Evolutionary conservation across 2,329 filamentous ascomycete species (phyloP), one percentile per base, ranked within the genome.

Genomic region (Golovinomyces cichoracearum): DNA sequence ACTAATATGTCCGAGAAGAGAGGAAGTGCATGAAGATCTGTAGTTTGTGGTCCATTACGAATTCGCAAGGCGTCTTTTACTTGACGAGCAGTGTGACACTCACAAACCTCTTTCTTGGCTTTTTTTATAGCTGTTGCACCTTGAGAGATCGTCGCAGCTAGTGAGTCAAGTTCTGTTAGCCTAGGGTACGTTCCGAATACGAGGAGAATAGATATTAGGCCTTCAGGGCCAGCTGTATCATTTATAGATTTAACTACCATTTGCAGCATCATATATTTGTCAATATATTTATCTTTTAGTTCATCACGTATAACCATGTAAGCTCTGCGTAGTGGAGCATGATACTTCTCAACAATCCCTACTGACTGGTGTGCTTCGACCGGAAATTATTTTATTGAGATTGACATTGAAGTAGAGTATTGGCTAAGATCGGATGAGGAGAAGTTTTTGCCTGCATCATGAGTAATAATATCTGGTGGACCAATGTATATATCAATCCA

Each of bases 401-500:
- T 37, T 9, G 33, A 37, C 33, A 37, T 37, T 5, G 33, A 37
- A 37, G 33, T 15, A 37, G 33, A 6, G 33, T 37, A 37, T 37
- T 37, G 33, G 33, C 33, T 6, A n/a, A 37, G n/a, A 9, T 37
- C 33, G 15, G 42, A 45, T 15, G 21, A 44, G 1, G 47, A 26
- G 29, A 50, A 52, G 12, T 50, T 50, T 26, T 33, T 48, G 2
- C 45, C 48, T 21, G 19, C 47, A 23, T 47, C 27, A 25, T 37
- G 45, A n/a, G 19, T 22, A 15, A 46, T 31, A 7, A 46, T 33
- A 10, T 46, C 44, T 7, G 44, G 44, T 19, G 25, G 44, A 15
- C 29, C 29, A n/a, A 47, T 31, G 12, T 47, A 47, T 22, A n/a
- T 9, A 25, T 47, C 45, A 15, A 37, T 37, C 45, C 17, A 47